Evolutionary conservation across 306 rosid genomes (phyloP).

Genomic region (Begonia peltatifolia): DNA sequence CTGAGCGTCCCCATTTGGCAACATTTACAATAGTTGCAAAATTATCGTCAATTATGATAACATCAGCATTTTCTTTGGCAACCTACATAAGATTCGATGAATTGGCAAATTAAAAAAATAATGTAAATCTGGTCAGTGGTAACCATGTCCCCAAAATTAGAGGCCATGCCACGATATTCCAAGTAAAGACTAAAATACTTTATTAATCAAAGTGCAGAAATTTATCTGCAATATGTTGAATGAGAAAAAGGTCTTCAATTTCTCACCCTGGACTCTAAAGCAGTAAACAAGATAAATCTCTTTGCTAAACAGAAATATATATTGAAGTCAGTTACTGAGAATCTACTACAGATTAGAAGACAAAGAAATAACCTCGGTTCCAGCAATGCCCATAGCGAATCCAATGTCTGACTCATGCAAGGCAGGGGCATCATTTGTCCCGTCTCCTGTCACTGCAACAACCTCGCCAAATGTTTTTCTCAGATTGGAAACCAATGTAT

Average conservation of each 20-base stretch:
- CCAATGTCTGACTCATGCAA: constrained; percentile 91
- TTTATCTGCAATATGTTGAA: too few relatives aligned
- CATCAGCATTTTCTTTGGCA: constrained; percentile 90
- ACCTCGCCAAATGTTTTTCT: constrained; percentile 61
- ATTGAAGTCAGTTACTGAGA: too few relatives aligned
- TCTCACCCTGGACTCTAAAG: too few relatives aligned
- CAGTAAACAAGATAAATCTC: too few relatives aligned
- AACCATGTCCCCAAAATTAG: too few relatives aligned
- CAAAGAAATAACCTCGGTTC: constrained; percentile 56
- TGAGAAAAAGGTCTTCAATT: too few relatives aligned
- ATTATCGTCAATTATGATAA: constrained; percentile 82
- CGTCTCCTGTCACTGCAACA: constrained; percentile 96
- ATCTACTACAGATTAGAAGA: constrained; percentile 6
- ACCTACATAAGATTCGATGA: constrained; percentile 30
- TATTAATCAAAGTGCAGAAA: too few relatives aligned
- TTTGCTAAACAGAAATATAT: too few relatives aligned
- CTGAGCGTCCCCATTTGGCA: constrained; percentile 92
- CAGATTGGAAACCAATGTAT: constrained; percentile 57
- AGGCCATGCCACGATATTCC: too few relatives aligned
- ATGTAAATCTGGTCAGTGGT: background rate
- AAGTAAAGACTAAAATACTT: constrained; percentile 1
- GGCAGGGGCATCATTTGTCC: constrained; percentile 97
- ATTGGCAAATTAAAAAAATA: too few relatives aligned
- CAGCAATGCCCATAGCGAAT: constrained; percentile 98
- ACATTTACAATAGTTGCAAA: constrained; percentile 74